Evolutionary conservation across 2,329 filamentous ascomycete genomes (phyloP).

Genomic region (Teratosphaeria nubilosa): DNA sequence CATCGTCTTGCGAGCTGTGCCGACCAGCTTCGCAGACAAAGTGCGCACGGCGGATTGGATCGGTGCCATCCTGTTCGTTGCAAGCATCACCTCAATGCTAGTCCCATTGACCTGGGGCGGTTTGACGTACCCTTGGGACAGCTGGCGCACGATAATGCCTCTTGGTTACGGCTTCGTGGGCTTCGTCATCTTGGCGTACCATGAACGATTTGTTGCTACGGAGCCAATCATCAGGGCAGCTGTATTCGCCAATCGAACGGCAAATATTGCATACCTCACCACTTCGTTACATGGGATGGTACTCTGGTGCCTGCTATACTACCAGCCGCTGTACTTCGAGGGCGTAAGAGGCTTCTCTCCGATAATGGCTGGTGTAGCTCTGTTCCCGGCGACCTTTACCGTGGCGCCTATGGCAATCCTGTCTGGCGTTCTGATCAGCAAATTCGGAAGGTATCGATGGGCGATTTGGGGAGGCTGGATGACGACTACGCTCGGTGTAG

Average conservation of each 20-base stretch:
- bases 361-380: constrained; percentile 35
- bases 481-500: constrained; percentile 48
- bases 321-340: constrained; percentile 52
- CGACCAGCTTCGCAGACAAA: constrained; percentile 40
- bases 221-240: constrained; percentile 51
- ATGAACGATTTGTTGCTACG: constrained; percentile 37
- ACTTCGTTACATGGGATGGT: constrained; percentile 49
- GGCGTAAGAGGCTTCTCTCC: constrained; percentile 41
- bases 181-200: constrained; percentile 39
- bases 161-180: constrained; percentile 30
- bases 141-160: constrained; percentile 43
- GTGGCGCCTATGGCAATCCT: constrained; percentile 52
- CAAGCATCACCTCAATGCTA: constrained; percentile 49
- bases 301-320: constrained; percentile 52
- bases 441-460: constrained; percentile 52
- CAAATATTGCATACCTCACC: constrained; percentile 45
- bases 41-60: constrained; percentile 39
- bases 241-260: constrained; percentile 42
- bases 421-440: constrained; percentile 45
- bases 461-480: constrained; percentile 53
- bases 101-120: constrained; percentile 53
- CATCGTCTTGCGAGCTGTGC: constrained; percentile 35
- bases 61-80: constrained; percentile 48
- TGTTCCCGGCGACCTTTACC: constrained; percentile 39
- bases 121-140: constrained; percentile 39